Base-by-base conservation (phyloP, 148 eudicot species). In the Persicaria maculosa region DNA sequence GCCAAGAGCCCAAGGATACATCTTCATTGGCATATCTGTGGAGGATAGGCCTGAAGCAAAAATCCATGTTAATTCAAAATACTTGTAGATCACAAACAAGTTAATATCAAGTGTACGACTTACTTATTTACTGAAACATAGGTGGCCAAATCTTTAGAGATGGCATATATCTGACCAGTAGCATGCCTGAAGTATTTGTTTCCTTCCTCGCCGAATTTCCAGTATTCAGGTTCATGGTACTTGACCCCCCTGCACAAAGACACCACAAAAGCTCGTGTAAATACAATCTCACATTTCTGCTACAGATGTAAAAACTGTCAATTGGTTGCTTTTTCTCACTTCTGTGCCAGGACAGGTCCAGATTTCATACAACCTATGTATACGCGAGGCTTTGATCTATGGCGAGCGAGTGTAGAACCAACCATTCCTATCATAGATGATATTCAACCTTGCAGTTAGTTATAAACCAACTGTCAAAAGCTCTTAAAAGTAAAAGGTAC, bases 331-430 rank as follows among this genome's bases (percentile, higher is more conserved):
- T 50, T 50, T 76, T 85, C 89, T 73, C 78, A 90, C 96, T 88
- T 88, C 72, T 88, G 86, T 45, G 92, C 81, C 8, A 88, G 83
- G 76, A 88, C 92, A 9, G 86, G 89, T 72, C 92, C 92, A 48
- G 92, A 90, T 75, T 90, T 90, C 96, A 90, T 90, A 82, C 96
- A 90, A 31, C 96, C 96, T 54, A 88, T 80, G 83, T 90, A 90
- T 12, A 86, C 84, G 78, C 84, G 90, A 44, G 91, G 84, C 80
- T 90, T 90, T 61, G 90, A 88, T 74, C 85, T 83, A 80, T 87
- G 89, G 75, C 84, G 96, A 58, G 86, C 82, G 74, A 88, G 79
- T 25, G 81, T 75, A 77, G 91, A 84, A 71, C 84, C 80, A 59
- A 88, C 81, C 83, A 88, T 76, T 72, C 89, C 90, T 88, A 78